These are phyloP conservation scores for Diplodia sapinea DNA, from an alignment of 2,329 filamentous ascomycete species.

Conservation along the genomic window DNA sequence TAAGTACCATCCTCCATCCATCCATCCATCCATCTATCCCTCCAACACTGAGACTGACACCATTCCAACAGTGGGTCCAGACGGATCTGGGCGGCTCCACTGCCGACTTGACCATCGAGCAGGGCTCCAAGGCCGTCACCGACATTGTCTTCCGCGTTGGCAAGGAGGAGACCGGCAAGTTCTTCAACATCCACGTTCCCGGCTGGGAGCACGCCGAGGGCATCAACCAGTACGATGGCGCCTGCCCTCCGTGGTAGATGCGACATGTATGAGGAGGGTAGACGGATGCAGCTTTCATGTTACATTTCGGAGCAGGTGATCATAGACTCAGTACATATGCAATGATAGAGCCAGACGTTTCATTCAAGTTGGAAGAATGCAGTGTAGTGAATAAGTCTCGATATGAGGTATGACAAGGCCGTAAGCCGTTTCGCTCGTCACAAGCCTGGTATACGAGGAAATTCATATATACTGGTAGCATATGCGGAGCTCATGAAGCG, in stretches of 20 bases:
- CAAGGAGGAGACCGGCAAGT: conserved; percentile 55
- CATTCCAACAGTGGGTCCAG: conserved; percentile 50
- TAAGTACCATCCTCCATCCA: conserved; percentile 38
- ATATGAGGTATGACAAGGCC: no score
- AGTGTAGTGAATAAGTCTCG: no score
- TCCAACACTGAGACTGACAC: no score
- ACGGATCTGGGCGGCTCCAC: conserved; percentile 51
- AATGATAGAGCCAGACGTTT: no score
- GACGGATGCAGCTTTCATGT: neutral
- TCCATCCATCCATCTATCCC: no score
- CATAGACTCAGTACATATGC: no score
- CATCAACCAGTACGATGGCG: neutral
- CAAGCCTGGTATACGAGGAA: no score
- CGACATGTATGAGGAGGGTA: neutral
- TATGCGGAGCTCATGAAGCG: no score
- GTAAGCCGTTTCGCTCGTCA: no score
- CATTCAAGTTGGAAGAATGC: no score
- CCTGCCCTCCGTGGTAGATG: neutral
- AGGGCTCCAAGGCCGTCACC: conserved; percentile 48
- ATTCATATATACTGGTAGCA: no score
- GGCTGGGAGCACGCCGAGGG: conserved; percentile 43
- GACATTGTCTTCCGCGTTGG: conserved; percentile 54
- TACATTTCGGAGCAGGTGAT: no score
- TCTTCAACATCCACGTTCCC: conserved; percentile 50
- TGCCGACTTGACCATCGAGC: conserved; percentile 52